Conservation (phyloP, 768 basidiomycete genomes). For the Vararia minispora region DNA sequence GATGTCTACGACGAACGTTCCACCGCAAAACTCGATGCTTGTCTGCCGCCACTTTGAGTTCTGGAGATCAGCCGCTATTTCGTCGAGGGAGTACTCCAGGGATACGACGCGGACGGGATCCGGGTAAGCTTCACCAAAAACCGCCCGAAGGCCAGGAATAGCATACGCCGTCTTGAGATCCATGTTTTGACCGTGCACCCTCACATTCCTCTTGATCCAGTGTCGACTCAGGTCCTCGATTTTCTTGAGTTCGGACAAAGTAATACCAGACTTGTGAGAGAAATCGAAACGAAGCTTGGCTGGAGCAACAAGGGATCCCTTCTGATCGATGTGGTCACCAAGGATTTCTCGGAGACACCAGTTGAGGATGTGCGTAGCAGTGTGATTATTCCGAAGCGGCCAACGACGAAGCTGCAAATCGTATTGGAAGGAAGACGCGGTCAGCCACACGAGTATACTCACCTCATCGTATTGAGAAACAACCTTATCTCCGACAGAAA, state of each 20-base stretch:
- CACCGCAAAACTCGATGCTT: conserved; percentile 96
- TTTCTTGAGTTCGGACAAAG: conserved; percentile 61
- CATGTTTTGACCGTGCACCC: conserved; percentile 82
- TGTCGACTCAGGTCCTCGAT: conserved; percentile 79
- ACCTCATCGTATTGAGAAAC: conserved; percentile 92
- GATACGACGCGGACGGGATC: conserved; percentile 95
- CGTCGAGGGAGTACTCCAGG: conserved; percentile 78
- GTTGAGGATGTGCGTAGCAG: conserved; percentile 97
- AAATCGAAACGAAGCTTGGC: conserved; percentile 97
- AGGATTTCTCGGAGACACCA: conserved; percentile 85
- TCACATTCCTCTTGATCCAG: conserved; percentile 86
- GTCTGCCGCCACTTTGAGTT: conserved; percentile 88
- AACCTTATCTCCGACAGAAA: conserved; percentile 71
- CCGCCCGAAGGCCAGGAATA: conserved; percentile 91
- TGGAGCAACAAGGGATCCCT: conserved; percentile 93
- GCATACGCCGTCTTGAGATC: conserved; percentile 65
- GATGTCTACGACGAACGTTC: conserved; percentile 54
- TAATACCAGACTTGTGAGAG: conserved; percentile 85
- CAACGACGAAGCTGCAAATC: conserved; percentile 67
- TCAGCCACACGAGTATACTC: conserved; percentile 13
- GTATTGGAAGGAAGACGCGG: neutral
- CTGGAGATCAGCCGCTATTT: conserved; percentile 74
- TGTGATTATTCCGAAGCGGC: conserved; percentile 97
- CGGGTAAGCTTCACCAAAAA: conserved; percentile 96
- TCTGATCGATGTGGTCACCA: conserved; percentile 97